These are phyloP conservation scores for Aspergillus bertholletiae DNA, from an alignment of 495 filamentous ascomycete genomes.

Conservation along the genomic window DNA sequence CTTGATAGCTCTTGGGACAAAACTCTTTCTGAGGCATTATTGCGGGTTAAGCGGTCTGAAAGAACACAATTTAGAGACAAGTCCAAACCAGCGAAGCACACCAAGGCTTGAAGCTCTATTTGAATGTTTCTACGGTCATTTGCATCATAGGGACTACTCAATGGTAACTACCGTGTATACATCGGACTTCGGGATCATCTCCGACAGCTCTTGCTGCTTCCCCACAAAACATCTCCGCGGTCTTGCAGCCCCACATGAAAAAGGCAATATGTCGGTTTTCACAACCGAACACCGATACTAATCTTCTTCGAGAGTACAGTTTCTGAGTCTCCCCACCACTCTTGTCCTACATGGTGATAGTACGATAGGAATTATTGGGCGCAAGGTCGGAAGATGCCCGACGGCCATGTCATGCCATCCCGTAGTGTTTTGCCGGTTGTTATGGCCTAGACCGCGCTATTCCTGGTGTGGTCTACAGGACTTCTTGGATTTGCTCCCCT, in stretches of 20 bases:
- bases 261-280: constrained; percentile 9
- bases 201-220: constrained; percentile 15
- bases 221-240: neutral
- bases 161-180: neutral
- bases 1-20: constrained; percentile 40
- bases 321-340: constrained; percentile 5
- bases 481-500: constrained; percentile 8
- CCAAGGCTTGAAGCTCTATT: constrained; percentile 22
- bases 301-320: neutral
- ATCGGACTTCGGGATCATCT: constrained; percentile 31
- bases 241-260: neutral
- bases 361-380: constrained; percentile 9
- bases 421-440: neutral
- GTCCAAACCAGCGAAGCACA: neutral
- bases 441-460: neutral
- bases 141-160: neutral
- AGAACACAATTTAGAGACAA: neutral
- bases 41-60: constrained; percentile 10
- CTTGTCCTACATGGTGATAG: neutral
- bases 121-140: constrained; percentile 18
- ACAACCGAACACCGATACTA: constrained; percentile 26
- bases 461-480: constrained; percentile 1
- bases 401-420: neutral
- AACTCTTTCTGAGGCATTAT: constrained; percentile 57
- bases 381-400: constrained; percentile 19